Evolutionary conservation across 805 yeast species (phyloP).

Genomic region (Candida pseudoglaebosa): DNA sequence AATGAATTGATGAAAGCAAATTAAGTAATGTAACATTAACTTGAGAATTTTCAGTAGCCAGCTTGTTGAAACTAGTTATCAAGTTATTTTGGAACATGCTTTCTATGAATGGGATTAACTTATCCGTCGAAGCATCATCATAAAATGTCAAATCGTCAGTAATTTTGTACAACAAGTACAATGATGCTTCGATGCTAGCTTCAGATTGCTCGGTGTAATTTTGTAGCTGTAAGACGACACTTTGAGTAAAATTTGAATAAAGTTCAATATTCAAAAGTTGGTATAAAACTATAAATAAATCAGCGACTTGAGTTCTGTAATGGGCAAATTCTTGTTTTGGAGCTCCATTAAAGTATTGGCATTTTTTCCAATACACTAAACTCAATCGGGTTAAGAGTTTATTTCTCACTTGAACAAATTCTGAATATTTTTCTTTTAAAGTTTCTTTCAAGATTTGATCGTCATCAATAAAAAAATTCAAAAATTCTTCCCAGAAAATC

Average conservation of each 20-base stretch:
- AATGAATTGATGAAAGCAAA: slow-evolving; percentile 56
- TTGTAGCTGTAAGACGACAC: slow-evolving; percentile 4
- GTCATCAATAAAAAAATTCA: slow-evolving; percentile 54
- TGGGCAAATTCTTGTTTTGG: slow-evolving; percentile 54
- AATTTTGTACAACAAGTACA: slow-evolving; percentile 55
- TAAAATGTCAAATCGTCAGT: slow-evolving; percentile 48
- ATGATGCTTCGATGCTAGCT: slow-evolving; percentile 10
- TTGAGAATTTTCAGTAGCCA: slow-evolving; percentile 8
- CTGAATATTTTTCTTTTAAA: slow-evolving; percentile 5
- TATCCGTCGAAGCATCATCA: slow-evolving; percentile 25
- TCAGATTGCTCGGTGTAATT: neutral
- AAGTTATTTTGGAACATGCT: slow-evolving; percentile 21
- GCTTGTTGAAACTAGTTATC: slow-evolving; percentile 15
- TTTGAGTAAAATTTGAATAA: slow-evolving; percentile 19
- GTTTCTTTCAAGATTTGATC: slow-evolving; percentile 24
- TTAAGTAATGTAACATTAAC: slow-evolving; percentile 17
- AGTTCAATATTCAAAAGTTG: slow-evolving; percentile 57
- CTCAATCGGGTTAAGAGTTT: slow-evolving; percentile 50
- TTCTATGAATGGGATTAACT: slow-evolving; percentile 23
- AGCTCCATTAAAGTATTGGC: slow-evolving; percentile 41
- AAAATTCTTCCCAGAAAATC: slow-evolving; percentile 66
- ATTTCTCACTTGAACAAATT: slow-evolving; percentile 15
- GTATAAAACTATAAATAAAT: slow-evolving; percentile 68
- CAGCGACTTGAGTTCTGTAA: slow-evolving; percentile 73
- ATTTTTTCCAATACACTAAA: slow-evolving; percentile 64